Percentiles rank a stretch among this genome's conserved stretches.
These are phyloP conservation scores for Trichocomaceae sp. DNA, from an alignment of 2,329 filamentous ascomycete species.

Conservation along the genomic window DNA sequence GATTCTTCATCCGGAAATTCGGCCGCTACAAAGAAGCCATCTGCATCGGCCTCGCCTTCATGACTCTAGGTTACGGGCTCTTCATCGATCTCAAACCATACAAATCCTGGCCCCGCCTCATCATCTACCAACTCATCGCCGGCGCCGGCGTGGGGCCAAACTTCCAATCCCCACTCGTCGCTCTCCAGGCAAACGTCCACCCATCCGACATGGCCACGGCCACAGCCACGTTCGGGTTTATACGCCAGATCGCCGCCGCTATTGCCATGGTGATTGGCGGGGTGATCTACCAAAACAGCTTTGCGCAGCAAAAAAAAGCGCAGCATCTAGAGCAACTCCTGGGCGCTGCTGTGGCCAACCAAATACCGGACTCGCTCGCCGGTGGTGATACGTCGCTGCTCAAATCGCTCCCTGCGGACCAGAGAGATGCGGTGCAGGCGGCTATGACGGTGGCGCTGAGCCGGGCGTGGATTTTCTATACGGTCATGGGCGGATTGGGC, in stretches of 20 bases:
- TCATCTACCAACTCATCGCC: constrained; percentile 52
- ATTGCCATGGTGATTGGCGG: constrained; percentile 55
- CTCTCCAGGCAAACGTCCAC: constrained; percentile 57
- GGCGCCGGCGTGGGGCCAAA: constrained; percentile 58
- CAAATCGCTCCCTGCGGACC: constrained; percentile 24
- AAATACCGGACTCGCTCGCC: constrained; percentile 28
- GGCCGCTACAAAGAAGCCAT: constrained; percentile 60
- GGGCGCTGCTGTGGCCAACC: constrained; percentile 22
- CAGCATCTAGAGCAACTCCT: constrained; percentile 24
- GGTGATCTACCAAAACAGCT: constrained; percentile 40
- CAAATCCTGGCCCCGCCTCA: constrained; percentile 46
- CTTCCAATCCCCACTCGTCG: constrained; percentile 57
- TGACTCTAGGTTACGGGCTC: constrained; percentile 61
- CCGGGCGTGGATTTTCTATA: constrained; percentile 49
- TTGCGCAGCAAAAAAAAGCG: constrained; percentile 29
- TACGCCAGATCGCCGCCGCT: constrained; percentile 52
- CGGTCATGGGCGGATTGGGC: constrained; percentile 29
- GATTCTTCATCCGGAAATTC: constrained; percentile 66
- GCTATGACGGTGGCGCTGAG: constrained; percentile 40
- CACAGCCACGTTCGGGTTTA: constrained; percentile 56
- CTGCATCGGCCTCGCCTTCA: constrained; percentile 51
- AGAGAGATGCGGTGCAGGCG: constrained; percentile 33
- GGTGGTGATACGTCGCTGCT: constrained; percentile 31
- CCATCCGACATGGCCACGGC: constrained; percentile 57
- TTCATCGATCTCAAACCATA: constrained; percentile 52